Conservation (phyloP, 768 basidiomycete genomes). For the Calocybe indica region DNA sequence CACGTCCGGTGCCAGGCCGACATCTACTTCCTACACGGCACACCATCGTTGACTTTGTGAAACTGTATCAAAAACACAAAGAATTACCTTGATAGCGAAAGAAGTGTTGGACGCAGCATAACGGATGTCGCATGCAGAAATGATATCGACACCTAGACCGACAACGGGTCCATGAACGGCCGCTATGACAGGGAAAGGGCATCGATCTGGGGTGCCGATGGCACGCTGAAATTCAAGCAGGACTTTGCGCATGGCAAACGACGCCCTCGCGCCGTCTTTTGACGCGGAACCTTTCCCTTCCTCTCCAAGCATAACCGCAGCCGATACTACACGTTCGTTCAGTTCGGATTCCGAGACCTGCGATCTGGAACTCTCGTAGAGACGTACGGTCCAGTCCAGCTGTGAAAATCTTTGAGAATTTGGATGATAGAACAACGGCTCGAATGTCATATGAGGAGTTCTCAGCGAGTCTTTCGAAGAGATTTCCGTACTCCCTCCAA, state of each 20-base stretch:
- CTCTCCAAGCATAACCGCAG: no score
- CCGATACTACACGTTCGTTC: no score
- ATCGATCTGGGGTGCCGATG: slow-evolving; percentile 62
- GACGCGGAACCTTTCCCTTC: neutral
- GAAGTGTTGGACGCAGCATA: slow-evolving; percentile 54
- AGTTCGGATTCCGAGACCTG: no score
- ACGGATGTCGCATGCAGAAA: slow-evolving; percentile 72
- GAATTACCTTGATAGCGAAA: slow-evolving; percentile 70
- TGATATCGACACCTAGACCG: slow-evolving; percentile 77
- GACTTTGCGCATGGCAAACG: slow-evolving; percentile 40
- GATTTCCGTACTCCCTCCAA: slow-evolving; percentile 63
- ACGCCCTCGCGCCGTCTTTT: slow-evolving; percentile 47
- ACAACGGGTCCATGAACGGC: slow-evolving; percentile 72
- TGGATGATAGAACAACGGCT: slow-evolving; percentile 68
- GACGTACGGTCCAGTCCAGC: slow-evolving; percentile 76
- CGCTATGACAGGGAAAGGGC: slow-evolving; percentile 75
- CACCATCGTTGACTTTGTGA: slow-evolving; percentile 47
- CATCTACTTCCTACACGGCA: slow-evolving; percentile 68
- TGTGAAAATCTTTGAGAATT: slow-evolving; percentile 67
- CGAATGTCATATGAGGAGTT: slow-evolving; percentile 49
- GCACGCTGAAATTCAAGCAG: slow-evolving; percentile 62
- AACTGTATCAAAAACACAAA: slow-evolving; percentile 33
- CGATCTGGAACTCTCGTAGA: no score
- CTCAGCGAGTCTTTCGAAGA: slow-evolving; percentile 50
- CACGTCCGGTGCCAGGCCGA: slow-evolving; percentile 84